Evolutionary conservation across 2,329 filamentous ascomycete species (phyloP), one percentile per base, ranked within the genome.

Genomic region (Trichothecium roseum): DNA sequence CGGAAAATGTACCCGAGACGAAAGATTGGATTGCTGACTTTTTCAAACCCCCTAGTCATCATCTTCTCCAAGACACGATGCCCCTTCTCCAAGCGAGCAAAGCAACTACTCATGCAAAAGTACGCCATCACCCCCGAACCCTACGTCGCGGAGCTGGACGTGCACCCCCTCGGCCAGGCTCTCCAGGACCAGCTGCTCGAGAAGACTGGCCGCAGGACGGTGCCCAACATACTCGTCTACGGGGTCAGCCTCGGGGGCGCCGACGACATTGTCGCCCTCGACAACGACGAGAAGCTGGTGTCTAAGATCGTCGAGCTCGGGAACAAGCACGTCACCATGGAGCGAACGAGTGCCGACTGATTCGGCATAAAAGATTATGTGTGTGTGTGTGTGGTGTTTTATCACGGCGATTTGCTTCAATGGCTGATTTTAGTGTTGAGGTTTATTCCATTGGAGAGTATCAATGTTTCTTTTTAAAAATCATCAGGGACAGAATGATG

Each of bases 41-140:
- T 24, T 10, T 24, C 20, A 24, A 6, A 6, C 20, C 14, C 12
- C 15, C 3, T 45, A 91, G 86, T 96, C 40, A 84, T 95, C 55
- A 85, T 98, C 49, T 96, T 96, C 64, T 94, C 87, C 44, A 96
- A 98, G 60, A 76, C 83, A 2, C 94, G 89, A 62, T 98, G 91
- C 58, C 86, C 83, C 1, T 81, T 74, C 62, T 95, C 87, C 35
- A 81, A 78, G 53, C 78, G 77, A 47, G 91, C 91, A 31, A 98
- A 98, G 62, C 68, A 69, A 30, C 73, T 96, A 37, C 73, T 98
- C 28, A 74, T 94, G 29, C 76, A 88, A 16, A 80, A 82, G 48
- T 96, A 96, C 65, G 68, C 66, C 37, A 93, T 98, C 53, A 72
- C 76, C 1, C 91, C 91, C 0, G 62, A 74, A 9, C 91, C 91